Base-by-base conservation (phyloP, 805 yeast species). In the Cyberlindnera samutprakarnensis region DNA sequence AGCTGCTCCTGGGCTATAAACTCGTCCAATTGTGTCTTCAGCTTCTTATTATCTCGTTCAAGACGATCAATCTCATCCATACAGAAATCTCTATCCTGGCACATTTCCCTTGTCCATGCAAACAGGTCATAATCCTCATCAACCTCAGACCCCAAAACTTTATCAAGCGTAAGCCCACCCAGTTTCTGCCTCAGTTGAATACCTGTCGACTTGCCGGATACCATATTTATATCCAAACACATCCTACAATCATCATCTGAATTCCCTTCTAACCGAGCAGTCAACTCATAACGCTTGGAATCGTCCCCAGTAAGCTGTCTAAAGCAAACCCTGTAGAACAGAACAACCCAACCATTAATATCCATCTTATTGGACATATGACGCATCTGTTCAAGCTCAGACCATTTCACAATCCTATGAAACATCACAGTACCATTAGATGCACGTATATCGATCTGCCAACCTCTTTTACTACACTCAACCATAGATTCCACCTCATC, bases 101-200 rank as follows among this genome's bases (percentile, higher is more conserved):
- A 31, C n/a, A 47, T 23, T 1, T 27, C 7, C 6, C 26, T 17
- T 11, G 49, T 36, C 53, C 51, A 47, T 8, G 29, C 41, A 17
- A 47, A 49, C 9, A 47, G 25, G 18, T 47, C 46, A 28, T 28
- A 45, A 2, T 39, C 33, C 7, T 36, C 41, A 12, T 34, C 42
- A 5, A 31, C 36, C 11, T 25, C 35, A 12, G 22, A 36, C 11
- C 27, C 38, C 9, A 23, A 25, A 6, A 18, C 32, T 4, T 10
- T 21, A 3, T 30, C 27, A 24, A 44, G n/a, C 3, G 32, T 22
- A 12, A 32, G 37, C 14, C 30, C 19, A 10, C 39, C 47, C 31
- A 41, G 28, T 22, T 23, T 37, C 28, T 35, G 36, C 33, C 23
- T 30, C 13, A 43, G 33, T 6, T 35, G 30, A n/a, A 35, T 22